Conservation (phyloP, 805 yeast species). For the Saturnispora sekii region DNA sequence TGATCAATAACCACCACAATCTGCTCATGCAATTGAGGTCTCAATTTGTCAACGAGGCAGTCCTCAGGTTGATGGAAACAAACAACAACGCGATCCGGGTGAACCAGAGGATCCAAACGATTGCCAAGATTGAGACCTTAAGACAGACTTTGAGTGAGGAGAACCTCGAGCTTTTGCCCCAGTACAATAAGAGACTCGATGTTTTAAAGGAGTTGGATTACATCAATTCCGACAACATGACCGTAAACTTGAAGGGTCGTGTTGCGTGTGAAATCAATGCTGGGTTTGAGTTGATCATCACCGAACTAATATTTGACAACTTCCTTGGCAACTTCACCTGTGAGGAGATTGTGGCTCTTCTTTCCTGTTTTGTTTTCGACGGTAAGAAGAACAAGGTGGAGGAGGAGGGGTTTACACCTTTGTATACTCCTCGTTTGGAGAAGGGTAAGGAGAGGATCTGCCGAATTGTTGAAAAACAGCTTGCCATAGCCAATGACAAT, state of each 20-base stretch:
- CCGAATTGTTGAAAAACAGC: slow-evolving; percentile 56
- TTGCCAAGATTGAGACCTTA: slow-evolving; percentile 43
- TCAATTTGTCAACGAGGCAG: slow-evolving; percentile 23
- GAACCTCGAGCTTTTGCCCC: slow-evolving; percentile 82
- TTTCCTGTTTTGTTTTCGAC: slow-evolving; percentile 89
- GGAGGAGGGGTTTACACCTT: slow-evolving; percentile 39
- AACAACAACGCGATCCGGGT: slow-evolving; percentile 22
- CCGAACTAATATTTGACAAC: slow-evolving; percentile 85
- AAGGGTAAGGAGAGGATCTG: slow-evolving; percentile 57
- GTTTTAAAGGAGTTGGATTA: slow-evolving; percentile 75
- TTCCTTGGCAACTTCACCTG: slow-evolving; percentile 89
- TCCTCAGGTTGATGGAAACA: slow-evolving; percentile 10
- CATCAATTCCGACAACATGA: slow-evolving; percentile 58
- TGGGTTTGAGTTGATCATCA: slow-evolving; percentile 84
- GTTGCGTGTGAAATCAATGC: slow-evolving; percentile 81
- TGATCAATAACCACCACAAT: slow-evolving; percentile 30
- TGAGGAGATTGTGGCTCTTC: slow-evolving; percentile 90
- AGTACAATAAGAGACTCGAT: slow-evolving; percentile 78
- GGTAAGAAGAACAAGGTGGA: slow-evolving; percentile 45
- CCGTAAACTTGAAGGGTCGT: slow-evolving; percentile 79
- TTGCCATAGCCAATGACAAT: slow-evolving; percentile 51
- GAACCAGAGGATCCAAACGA: slow-evolving; percentile 36
- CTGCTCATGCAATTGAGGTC: slow-evolving; percentile 16
- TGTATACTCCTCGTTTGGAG: slow-evolving; percentile 68
- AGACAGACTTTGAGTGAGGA: slow-evolving; percentile 70